These are phyloP conservation scores for Mrakia frigida DNA, from an alignment of 768 basidiomycete species.

Conservation along the genomic window DNA sequence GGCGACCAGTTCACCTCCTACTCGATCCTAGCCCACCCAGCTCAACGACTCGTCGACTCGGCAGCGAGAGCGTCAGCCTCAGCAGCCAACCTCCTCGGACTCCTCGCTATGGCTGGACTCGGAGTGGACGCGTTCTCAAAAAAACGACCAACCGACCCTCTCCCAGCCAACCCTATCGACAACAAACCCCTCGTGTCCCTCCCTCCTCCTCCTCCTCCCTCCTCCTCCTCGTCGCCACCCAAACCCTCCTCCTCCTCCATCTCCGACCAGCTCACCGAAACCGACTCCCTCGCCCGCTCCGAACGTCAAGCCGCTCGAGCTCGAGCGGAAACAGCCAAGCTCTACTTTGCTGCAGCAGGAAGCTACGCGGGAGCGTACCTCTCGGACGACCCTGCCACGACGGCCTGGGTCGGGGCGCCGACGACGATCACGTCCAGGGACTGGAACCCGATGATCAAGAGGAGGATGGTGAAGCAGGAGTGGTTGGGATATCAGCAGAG, in stretches of 20 bases:
- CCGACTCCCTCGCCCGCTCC: neutral
- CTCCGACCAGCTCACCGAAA: neutral
- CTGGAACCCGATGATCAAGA: neutral
- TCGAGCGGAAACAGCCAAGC: neutral
- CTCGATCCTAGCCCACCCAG: conserved; percentile 1
- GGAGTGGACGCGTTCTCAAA: neutral
- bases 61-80: neutral
- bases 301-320: neutral
- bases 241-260: neutral
- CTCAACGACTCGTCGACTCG: neutral
- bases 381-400: neutral
- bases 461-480: neutral
- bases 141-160: neutral
- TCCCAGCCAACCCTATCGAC: neutral
- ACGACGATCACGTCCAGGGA: neutral
- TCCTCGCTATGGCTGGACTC: conserved; percentile 1
- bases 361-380: neutral
- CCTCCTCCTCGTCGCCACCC: neutral
- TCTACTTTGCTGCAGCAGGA: neutral
- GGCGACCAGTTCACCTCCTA: neutral
- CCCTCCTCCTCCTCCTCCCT: neutral
- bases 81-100: conserved; percentile 20
- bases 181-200: neutral
- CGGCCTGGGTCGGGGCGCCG: neutral
- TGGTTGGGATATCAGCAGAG: neutral